Evolutionary conservation across 352 stramenopile species (phyloP).

Genomic region (Globisporangium lucens): DNA sequence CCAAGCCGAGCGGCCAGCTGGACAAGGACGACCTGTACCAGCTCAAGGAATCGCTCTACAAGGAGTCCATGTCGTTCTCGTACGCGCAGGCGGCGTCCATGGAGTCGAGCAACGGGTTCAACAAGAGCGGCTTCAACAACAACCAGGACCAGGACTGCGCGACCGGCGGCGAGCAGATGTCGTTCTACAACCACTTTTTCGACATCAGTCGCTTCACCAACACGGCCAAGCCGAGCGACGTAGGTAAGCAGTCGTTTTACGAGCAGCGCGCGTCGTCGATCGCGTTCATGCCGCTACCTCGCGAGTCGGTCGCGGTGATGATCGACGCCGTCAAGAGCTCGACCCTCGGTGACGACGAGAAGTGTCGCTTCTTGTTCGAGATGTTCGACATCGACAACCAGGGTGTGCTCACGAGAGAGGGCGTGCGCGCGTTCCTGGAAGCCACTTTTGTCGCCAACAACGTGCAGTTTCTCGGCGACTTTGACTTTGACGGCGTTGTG

Average conservation of each 20-base stretch:
- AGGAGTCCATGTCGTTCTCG: slow-evolving; percentile 23
- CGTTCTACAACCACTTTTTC: slow-evolving; percentile 38
- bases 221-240: slow-evolving; percentile 7
- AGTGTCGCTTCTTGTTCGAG: slow-evolving; percentile 65
- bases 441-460: slow-evolving; percentile 51
- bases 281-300: slow-evolving; percentile 36
- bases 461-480: slow-evolving; percentile 47
- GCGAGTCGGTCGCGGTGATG: slow-evolving; percentile 52
- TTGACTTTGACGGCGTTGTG: slow-evolving; percentile 45
- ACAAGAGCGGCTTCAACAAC: slow-evolving; percentile 3
- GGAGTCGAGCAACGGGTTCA: slow-evolving; percentile 8
- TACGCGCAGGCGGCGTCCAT: slow-evolving; percentile 1
- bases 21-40: slow-evolving; percentile 34
- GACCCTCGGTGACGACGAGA: slow-evolving; percentile 44
- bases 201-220: slow-evolving; percentile 27
- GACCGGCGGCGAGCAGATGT: slow-evolving; percentile 19
- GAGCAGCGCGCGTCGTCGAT: slow-evolving; percentile 19
- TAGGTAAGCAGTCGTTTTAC: slow-evolving; percentile 11
- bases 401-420: slow-evolving; percentile 44
- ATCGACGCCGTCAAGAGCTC: slow-evolving; percentile 56
- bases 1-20: slow-evolving; percentile 23
- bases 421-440: slow-evolving; percentile 55
- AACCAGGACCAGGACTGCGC: slow-evolving; percentile 17
- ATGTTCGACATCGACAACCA: slow-evolving; percentile 51
- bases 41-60: slow-evolving; percentile 38